phyloP scores from a whole-genome alignment of 345 rosid species.

The Pseudoturritis turrita region DNA sequence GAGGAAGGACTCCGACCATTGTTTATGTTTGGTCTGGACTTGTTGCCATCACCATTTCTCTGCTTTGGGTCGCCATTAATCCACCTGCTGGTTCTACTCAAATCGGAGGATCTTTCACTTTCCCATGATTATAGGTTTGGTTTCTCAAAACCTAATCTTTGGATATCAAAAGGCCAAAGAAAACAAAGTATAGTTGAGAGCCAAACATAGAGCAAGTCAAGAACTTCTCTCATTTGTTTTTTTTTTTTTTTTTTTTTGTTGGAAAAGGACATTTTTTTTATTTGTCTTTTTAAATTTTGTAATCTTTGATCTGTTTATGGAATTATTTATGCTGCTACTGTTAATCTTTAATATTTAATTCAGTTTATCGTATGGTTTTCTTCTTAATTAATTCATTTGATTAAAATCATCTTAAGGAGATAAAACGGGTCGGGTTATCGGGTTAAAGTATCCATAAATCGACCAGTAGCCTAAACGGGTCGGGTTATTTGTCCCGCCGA shows the following conservation, averaged over 20 bases:
- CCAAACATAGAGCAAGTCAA: conserved; percentile 8
- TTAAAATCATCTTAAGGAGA: background rate
- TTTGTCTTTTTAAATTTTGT: conserved; percentile 23
- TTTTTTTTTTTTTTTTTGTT: background rate
- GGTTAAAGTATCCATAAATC: background rate
- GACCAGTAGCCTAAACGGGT: background rate
- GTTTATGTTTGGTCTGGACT: conserved; percentile 99
- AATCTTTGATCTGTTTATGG: conserved; percentile 14
- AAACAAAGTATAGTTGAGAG: conserved; percentile 7
- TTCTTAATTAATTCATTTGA: background rate
- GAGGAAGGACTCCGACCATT: conserved; percentile 96
- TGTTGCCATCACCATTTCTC: conserved; percentile 87
- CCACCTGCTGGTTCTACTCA: conserved; percentile 73
- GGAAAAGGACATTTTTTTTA: conserved; percentile 24
- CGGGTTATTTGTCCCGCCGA: conserved; percentile 13
- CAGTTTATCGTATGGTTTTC: background rate
- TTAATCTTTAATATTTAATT: background rate
- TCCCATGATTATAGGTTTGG: conserved; percentile 54
- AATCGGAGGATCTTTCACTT: conserved; percentile 93
- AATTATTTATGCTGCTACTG: conserved; percentile 4
- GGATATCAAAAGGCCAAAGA: background rate
- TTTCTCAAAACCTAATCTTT: background rate
- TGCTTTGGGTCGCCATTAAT: conserved; percentile 92
- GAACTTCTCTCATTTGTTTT: conserved; percentile 6
- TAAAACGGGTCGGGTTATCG: conserved; percentile 3